Percentiles rank a stretch among this genome's conserved stretches.
Evolutionary conservation across 2,329 filamentous ascomycete genomes (phyloP).

Genomic region (Botrytis elliptica): DNA sequence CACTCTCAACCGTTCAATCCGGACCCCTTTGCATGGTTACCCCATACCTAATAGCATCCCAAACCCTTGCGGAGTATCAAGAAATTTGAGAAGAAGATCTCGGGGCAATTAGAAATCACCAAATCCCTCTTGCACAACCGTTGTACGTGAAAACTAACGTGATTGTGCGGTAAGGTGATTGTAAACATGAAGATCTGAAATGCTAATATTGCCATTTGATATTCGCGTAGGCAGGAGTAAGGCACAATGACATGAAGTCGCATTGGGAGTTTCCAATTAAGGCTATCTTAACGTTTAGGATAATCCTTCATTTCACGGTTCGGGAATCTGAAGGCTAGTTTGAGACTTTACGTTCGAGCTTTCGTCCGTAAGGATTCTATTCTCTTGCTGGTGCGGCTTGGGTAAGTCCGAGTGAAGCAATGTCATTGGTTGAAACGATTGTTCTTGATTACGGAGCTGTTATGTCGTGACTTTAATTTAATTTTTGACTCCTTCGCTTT

Average conservation of each 20-base stretch:
- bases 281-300: not conserved
- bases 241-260: not conserved
- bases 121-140: not conserved
- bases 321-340: not conserved
- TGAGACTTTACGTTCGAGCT: not conserved
- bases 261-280: not conserved
- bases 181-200: not conserved
- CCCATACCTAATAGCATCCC: not conserved
- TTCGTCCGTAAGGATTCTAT: not conserved
- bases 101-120: not conserved
- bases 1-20: not conserved
- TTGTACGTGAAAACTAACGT: constrained; percentile 6
- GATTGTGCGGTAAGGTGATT: not conserved
- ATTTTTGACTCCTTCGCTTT: not conserved
- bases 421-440: not conserved
- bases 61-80: not conserved
- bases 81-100: not conserved
- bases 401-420: not conserved
- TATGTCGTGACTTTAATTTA: not conserved
- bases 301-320: not conserved
- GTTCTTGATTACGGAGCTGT: not conserved
- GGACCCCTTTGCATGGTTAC: not conserved
- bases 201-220: not conserved
- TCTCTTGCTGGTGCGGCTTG: not conserved
- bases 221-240: not conserved